A percentile compares a stretch with the other conserved stretches of the same genome.
phyloP scores from a whole-genome alignment of 1,284 basidiomycete genomes.

The Ganoderma meredithae region DNA sequence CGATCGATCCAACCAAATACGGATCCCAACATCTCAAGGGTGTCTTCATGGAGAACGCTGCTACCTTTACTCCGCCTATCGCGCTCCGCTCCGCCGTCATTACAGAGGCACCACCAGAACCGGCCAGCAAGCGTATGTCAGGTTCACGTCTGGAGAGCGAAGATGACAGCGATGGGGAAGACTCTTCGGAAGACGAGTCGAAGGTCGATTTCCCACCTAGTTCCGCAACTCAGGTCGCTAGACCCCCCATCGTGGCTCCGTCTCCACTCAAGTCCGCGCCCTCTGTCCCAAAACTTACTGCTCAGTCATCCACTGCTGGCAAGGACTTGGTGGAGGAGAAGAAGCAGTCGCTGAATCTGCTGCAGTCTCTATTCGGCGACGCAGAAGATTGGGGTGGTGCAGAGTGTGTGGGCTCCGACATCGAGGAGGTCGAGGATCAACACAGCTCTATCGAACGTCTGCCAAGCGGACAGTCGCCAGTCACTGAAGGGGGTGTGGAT shows the following conservation, averaged over 20 bases:
- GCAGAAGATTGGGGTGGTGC: slow-evolving; percentile 58
- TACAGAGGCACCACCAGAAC: not conserved
- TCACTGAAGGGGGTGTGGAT: slow-evolving; percentile 34
- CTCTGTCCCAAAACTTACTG: not conserved
- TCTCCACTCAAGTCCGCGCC: slow-evolving; percentile 1
- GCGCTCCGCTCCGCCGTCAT: not conserved
- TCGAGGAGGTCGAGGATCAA: slow-evolving; percentile 58
- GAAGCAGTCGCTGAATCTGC: slow-evolving; percentile 52
- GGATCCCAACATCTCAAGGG: slow-evolving; percentile 73
- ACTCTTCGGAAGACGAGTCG: slow-evolving; percentile 2
- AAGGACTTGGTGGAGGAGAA: slow-evolving; percentile 56
- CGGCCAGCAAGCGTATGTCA: slow-evolving; percentile 5
- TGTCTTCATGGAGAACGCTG: slow-evolving; percentile 58
- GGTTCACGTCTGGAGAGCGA: slow-evolving; percentile 16
- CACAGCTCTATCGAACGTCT: slow-evolving; percentile 27
- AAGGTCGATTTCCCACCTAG: slow-evolving; percentile 2
- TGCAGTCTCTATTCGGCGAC: slow-evolving; percentile 60
- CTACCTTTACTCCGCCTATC: slow-evolving; percentile 21
- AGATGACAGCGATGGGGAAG: slow-evolving; percentile 14
- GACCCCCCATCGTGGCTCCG: slow-evolving; percentile 12
- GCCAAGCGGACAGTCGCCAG: slow-evolving; percentile 40
- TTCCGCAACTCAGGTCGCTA: not conserved
- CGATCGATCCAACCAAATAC: slow-evolving; percentile 74
- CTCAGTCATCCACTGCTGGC: not conserved
- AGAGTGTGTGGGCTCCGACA: slow-evolving; percentile 59